phyloP scores from a whole-genome alignment of 2,329 filamentous ascomycete genomes.

The Penicillium carneum region DNA sequence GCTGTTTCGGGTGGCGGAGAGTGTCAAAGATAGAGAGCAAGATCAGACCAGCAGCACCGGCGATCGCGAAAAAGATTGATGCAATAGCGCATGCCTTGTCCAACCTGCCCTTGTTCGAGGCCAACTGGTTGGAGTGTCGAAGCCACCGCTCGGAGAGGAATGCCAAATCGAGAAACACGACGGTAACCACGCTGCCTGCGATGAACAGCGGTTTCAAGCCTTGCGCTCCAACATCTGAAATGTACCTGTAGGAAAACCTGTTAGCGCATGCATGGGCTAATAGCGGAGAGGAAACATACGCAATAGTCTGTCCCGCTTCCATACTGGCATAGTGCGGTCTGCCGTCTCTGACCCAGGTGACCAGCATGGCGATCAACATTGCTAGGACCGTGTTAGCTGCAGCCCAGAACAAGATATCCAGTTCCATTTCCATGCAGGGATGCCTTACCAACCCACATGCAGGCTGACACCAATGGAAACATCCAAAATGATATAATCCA shows the following conservation, averaged over 20 bases:
- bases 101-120: slow-evolving; percentile 67
- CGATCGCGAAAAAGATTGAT: slow-evolving; percentile 67
- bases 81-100: slow-evolving; percentile 51
- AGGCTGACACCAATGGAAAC: slow-evolving; percentile 66
- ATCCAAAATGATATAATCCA: slow-evolving; percentile 60
- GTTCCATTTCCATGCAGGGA: background rate
- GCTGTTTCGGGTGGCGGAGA: slow-evolving; percentile 67
- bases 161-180: slow-evolving; percentile 79
- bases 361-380: slow-evolving; percentile 67
- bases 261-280: slow-evolving; percentile 8
- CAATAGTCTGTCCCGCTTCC: slow-evolving; percentile 60
- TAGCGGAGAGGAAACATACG: slow-evolving; percentile 50
- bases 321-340: slow-evolving; percentile 62
- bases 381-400: slow-evolving; percentile 45
- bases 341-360: slow-evolving; percentile 62
- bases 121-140: slow-evolving; percentile 78
- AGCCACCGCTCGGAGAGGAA: slow-evolving; percentile 86
- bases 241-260: slow-evolving; percentile 44
- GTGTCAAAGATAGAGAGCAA: slow-evolving; percentile 87
- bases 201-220: slow-evolving; percentile 69
- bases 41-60: slow-evolving; percentile 81
- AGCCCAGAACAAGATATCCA: background rate
- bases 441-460: slow-evolving; percentile 60
- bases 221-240: slow-evolving; percentile 65
- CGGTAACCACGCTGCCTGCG: slow-evolving; percentile 67